These are phyloP conservation scores for Salisapilia sapeloensis DNA, from an alignment of 352 stramenopile genomes.

Conservation along the genomic window DNA sequence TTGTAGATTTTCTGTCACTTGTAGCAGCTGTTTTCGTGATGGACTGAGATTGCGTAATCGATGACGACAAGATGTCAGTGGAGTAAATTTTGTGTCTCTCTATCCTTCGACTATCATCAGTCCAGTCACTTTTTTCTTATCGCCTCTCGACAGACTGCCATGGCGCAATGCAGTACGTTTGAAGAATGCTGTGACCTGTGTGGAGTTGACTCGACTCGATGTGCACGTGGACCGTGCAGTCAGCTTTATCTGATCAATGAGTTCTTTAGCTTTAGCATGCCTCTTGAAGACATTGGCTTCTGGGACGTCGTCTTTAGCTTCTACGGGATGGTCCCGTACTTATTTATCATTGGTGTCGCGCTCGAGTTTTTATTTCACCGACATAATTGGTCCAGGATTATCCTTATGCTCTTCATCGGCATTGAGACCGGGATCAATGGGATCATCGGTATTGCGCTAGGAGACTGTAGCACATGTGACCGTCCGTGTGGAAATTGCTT, in stretches of 20 bases:
- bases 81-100: too few relatives aligned
- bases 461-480: slow-evolving; percentile 21
- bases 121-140: too few relatives aligned
- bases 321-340: slow-evolving; percentile 39
- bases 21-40: too few relatives aligned
- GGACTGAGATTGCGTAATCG: too few relatives aligned
- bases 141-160: too few relatives aligned
- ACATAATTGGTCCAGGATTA: slow-evolving; percentile 23
- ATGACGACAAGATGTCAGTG: too few relatives aligned
- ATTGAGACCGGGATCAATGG: slow-evolving; percentile 25
- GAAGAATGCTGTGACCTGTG: slow-evolving; percentile 31
- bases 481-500: slow-evolving; percentile 31
- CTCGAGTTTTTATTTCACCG: slow-evolving; percentile 20
- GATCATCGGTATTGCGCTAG: slow-evolving; percentile 16
- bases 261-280: slow-evolving; percentile 35
- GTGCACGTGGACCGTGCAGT: slow-evolving; percentile 28
- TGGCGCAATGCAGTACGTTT: slow-evolving; percentile 11
- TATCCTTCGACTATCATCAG: too few relatives aligned
- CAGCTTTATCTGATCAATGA: slow-evolving; percentile 14
- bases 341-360: slow-evolving; percentile 16
- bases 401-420: slow-evolving; percentile 29
- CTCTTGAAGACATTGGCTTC: slow-evolving; percentile 13
- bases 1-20: too few relatives aligned
- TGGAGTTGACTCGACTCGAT: slow-evolving; percentile 22
- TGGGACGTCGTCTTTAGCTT: slow-evolving; percentile 30